Conservation (phyloP, 495 filamentous ascomycete genomes). For the Tuber umbilicatum region DNA sequence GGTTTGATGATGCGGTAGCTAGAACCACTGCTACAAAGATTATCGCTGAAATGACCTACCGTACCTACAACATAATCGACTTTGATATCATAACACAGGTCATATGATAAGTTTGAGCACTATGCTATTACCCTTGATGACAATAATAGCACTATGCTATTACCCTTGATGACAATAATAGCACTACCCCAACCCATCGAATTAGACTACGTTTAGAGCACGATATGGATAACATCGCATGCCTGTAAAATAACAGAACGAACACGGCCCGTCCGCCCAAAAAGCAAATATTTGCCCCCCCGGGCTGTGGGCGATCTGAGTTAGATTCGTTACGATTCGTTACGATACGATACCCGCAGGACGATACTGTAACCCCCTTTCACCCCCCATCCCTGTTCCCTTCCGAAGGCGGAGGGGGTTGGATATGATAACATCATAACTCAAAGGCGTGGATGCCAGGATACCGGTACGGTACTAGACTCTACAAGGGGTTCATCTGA, state of each 20-base stretch:
- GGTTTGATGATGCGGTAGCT: not conserved
- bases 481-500: not conserved
- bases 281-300: not conserved
- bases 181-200: not conserved
- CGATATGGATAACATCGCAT: not conserved
- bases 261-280: not conserved
- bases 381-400: not conserved
- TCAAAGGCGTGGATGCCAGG: not conserved
- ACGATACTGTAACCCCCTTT: not conserved
- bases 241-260: not conserved
- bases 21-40: not conserved
- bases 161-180: not conserved
- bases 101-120: not conserved
- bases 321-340: slow-evolving; percentile 2
- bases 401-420: not conserved
- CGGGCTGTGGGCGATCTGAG: not conserved
- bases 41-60: not conserved
- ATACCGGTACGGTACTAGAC: not conserved
- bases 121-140: not conserved
- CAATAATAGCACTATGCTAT: not conserved
- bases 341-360: slow-evolving; percentile 1
- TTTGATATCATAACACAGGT: not conserved
- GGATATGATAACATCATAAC: not conserved
- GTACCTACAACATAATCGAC: not conserved
- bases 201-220: not conserved